Percentiles rank a stretch among this genome's conserved stretches.
Evolutionary conservation across 306 rosid species (phyloP).

Genomic region (Gastrolobium bilobum): DNA sequence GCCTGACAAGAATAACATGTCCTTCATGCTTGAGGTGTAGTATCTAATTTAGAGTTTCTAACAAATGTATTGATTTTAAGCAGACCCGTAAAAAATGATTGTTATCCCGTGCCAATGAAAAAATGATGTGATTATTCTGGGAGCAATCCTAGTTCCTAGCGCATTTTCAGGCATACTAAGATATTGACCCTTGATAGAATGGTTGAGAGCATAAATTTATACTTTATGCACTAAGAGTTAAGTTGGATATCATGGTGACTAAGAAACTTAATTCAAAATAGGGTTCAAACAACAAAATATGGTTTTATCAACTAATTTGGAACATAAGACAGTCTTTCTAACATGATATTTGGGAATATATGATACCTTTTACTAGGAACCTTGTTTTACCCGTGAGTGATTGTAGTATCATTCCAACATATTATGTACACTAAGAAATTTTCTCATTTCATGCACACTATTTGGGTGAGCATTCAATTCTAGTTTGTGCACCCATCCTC

Average conservation of each 20-base stretch:
- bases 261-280: slow-evolving; percentile 12
- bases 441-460: neutral
- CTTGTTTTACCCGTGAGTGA: neutral
- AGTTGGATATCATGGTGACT: slow-evolving; percentile 9
- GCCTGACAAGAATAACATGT: slow-evolving; percentile 65
- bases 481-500: slow-evolving; percentile 15
- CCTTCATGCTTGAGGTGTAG: slow-evolving; percentile 73
- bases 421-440: neutral
- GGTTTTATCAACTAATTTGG: slow-evolving; percentile 20
- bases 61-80: neutral
- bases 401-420: neutral
- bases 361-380: neutral
- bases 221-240: neutral
- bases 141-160: slow-evolving; percentile 22
- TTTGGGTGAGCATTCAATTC: slow-evolving; percentile 30
- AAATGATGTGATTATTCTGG: slow-evolving; percentile 10
- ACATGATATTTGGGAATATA: neutral
- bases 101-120: slow-evolving; percentile 38
- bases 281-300: slow-evolving; percentile 8
- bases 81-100: neutral
- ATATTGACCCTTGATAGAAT: slow-evolving; percentile 15
- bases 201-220: neutral
- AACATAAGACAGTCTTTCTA: neutral
- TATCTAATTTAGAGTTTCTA: slow-evolving; percentile 34
- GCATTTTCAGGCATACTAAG: neutral